Conservation (phyloP, 2,329 filamentous ascomycete genomes). For the Cadophora malorum region DNA sequence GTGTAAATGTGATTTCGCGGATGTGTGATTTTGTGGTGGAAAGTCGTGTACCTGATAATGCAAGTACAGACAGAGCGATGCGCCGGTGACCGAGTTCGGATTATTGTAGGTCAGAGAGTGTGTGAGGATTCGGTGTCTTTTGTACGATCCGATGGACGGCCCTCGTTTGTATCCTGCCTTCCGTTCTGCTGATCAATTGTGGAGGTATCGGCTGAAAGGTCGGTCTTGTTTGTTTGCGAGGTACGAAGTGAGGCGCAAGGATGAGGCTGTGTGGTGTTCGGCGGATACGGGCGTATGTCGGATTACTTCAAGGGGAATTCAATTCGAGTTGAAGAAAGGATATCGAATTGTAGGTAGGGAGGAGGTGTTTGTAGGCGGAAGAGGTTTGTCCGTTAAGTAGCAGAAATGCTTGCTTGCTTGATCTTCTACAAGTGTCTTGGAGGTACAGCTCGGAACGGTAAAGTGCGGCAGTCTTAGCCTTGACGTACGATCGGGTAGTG, state of each 20-base stretch:
- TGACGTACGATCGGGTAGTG: background rate
- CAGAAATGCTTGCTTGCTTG: background rate
- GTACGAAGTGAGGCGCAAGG: background rate
- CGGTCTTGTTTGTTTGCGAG: background rate
- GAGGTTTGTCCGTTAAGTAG: background rate
- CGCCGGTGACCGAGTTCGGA: background rate
- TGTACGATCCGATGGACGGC: background rate
- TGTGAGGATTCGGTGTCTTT: background rate
- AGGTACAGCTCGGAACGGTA: background rate
- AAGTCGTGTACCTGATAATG: too few relatives aligned
- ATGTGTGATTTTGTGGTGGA: background rate
- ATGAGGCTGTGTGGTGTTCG: slow-evolving; percentile 8
- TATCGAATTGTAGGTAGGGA: background rate
- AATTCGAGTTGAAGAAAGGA: background rate
- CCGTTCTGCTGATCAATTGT: slow-evolving; percentile 8
- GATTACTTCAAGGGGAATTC: background rate
- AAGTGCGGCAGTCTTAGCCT: background rate
- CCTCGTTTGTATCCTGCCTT: background rate
- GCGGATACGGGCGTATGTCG: slow-evolving; percentile 6
- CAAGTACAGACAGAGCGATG: too few relatives aligned
- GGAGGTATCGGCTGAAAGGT: slow-evolving; percentile 8
- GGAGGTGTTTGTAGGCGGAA: background rate
- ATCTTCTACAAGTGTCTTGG: slow-evolving; percentile 15
- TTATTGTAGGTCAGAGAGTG: background rate
- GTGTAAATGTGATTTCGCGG: background rate